phyloP scores from a whole-genome alignment of 2,329 filamentous ascomycete genomes.

The Hirsutella rhossiliensis region DNA sequence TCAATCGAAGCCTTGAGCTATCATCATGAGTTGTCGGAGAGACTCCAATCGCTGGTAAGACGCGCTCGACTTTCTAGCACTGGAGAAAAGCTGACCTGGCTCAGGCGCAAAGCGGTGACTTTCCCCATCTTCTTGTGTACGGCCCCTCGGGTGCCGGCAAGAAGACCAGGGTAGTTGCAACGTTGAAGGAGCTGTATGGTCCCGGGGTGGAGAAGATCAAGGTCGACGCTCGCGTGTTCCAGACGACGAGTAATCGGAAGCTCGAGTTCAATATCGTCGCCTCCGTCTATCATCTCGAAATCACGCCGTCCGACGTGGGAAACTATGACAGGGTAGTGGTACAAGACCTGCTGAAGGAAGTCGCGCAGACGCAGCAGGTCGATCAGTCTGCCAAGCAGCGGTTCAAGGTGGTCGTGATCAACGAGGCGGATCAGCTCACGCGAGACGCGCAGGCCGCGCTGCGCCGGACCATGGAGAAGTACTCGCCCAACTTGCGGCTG shows the following conservation, averaged over 20 bases:
- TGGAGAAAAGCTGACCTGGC: conserved; percentile 1
- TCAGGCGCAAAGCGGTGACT: conserved; percentile 92
- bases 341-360: conserved; percentile 92
- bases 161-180: conserved; percentile 93
- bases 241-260: conserved; percentile 90
- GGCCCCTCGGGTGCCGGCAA: conserved; percentile 94
- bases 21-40: conserved; percentile 76
- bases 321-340: conserved; percentile 94
- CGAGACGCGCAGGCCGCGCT: conserved; percentile 92
- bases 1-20: conserved; percentile 73
- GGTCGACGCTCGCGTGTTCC: conserved; percentile 94
- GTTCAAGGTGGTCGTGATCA: conserved; percentile 99
- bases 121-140: conserved; percentile 94
- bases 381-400: conserved; percentile 79
- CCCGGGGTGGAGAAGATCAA: conserved; percentile 99
- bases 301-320: conserved; percentile 92
- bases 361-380: conserved; percentile 98
- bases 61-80: not conserved
- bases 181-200: conserved; percentile 87
- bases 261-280: conserved; percentile 98
- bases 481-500: conserved; percentile 84
- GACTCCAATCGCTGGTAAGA: conserved; percentile 72
- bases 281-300: conserved; percentile 95
- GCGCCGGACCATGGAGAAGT: conserved; percentile 97
- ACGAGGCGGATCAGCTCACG: conserved; percentile 90